A percentile compares a stretch with the other conserved stretches of the same genome.
Conservation (phyloP, 129 eudicot species). For the Kitagawia praeruptora region DNA sequence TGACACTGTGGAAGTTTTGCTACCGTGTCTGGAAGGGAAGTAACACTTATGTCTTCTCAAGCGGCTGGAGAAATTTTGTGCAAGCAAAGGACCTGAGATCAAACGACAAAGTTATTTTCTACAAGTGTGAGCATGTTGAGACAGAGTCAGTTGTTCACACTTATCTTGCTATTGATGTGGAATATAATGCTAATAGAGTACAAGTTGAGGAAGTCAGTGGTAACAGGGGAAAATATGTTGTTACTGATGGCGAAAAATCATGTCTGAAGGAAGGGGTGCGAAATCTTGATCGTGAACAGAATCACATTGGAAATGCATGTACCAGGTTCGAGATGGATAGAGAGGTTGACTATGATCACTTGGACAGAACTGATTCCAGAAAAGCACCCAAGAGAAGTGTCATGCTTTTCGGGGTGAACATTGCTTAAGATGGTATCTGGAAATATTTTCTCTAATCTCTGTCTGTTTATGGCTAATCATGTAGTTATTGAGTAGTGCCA, state of each 20-base stretch:
- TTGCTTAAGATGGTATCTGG: conserved; percentile 11
- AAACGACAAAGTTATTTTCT: conserved; percentile 48
- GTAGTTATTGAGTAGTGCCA: too few species aligned
- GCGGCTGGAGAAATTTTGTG: conserved; percentile 46
- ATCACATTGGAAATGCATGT: neutral
- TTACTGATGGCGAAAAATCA: neutral
- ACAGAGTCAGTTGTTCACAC: conserved; percentile 5
- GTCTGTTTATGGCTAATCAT: too few species aligned
- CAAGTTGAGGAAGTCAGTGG: neutral
- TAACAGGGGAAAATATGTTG: conserved; percentile 10
- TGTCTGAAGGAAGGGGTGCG: conserved; percentile 11
- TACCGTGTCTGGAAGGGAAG: conserved; percentile 43
- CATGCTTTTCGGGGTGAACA: conserved; percentile 61
- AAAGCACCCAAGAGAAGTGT: conserved; percentile 21
- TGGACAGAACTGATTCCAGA: neutral
- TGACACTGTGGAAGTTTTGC: conserved; percentile 32
- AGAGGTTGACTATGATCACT: neutral
- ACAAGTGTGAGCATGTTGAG: conserved; percentile 18
- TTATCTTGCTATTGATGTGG: conserved; percentile 39
- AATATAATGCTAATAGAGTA: neutral
- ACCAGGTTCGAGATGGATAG: neutral
- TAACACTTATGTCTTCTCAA: conserved; percentile 35
- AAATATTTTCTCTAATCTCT: too few species aligned
- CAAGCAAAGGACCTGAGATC: conserved; percentile 27
- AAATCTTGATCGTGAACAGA: neutral